Evolutionary conservation across 177 flowering plant species (phyloP), one percentile per base, ranked within the genome.

Genomic region (Telopea speciosissima): DNA sequence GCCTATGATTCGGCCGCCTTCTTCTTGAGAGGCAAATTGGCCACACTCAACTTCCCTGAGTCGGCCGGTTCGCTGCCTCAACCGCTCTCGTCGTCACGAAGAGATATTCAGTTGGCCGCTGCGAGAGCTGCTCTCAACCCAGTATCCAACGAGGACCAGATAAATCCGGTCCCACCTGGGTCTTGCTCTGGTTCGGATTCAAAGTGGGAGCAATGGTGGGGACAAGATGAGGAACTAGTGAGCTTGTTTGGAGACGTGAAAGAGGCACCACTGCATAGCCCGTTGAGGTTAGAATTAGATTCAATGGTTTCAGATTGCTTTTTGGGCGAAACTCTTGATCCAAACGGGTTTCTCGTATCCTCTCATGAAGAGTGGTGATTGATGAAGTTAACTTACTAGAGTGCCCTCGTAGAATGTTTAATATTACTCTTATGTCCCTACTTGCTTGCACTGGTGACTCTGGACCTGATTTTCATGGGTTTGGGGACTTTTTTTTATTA

Each of bases 1-100:
- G 86, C 86, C 54, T 79, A 81, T 68, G 86, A 83, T 78, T 69
- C 84, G 3, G 86, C 86, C 12, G 82, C 82, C 1, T 77, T 81
- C 70, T 81, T 69, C 73, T 63, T 83, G 17, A 77, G 68, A 26
- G 86, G 86, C 5, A 52, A 49, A 65, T 76, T 80, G n/a, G 81
- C 83, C 19, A 26, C 25, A 9, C 85, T 82, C 62, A 82, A 82
- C 68, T 82, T 80, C 73, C 85, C 85, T 33, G 77, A 80, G n/a
- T 59, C 67, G 14, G 81, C 68, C 11, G 73, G 44, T 10, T 74
- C 72, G 8, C 80, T 82, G 24, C 85, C 85, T 1, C 72, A 72
- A 16, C 85, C 85, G 5, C 19, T n/a, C 22, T 82, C 85, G 21
- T 66, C 70, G 4, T 78, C 85, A 1, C 72, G 76, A 21, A 70